Evolutionary conservation across 179 eudicot species (phyloP), one percentile per base, ranked within the genome.

Genomic region (Sideroxylon spinosum): DNA sequence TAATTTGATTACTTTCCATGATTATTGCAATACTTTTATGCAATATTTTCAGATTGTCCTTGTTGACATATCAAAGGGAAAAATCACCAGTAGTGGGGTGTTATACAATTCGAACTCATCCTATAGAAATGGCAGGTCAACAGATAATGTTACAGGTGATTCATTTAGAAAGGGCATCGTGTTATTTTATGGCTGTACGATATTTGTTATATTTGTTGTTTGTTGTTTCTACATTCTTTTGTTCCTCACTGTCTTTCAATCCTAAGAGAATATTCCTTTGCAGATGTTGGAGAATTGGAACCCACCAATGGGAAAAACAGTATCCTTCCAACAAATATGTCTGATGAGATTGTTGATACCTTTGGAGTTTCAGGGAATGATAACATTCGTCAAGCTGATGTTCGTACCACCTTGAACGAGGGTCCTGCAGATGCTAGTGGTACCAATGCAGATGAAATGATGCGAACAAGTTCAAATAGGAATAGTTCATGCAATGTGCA

Each of bases 61-160:
- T 64, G 83, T 77, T 57, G 98, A 89, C 81, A 81, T 94, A 60
- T 94, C 92, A 93, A 89, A 83, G 78, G 98, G 98, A n/a, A 89
- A 87, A 83, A 79, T 91, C 26, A 88, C 84, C 64, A 81, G 87
- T 50, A 88, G 98, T 83, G 91, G 86, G 69, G 89, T 85, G 37
- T 78, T 86, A 1, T 77, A 87, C 83, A 86, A 81, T 89, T 75
- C 88, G 5, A 37, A 37, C 44, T 37, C 44, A 37, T 37, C 44
- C 50, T 76, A 65, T 52, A 85, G 78, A 83, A 87, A 84, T 82
- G 89, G 84, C 46, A 82, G 81, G 77, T 81, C 86, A 12, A 70
- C 79, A 49, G 98, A 87, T 62, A 74, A 76, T 76, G 66, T 81
- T 69, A 32, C 87, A 79, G 97, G 98, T 93, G 78, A 70, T 78